Base-by-base conservation (phyloP, 129 eudicot species). In the Glebionis coronaria region DNA sequence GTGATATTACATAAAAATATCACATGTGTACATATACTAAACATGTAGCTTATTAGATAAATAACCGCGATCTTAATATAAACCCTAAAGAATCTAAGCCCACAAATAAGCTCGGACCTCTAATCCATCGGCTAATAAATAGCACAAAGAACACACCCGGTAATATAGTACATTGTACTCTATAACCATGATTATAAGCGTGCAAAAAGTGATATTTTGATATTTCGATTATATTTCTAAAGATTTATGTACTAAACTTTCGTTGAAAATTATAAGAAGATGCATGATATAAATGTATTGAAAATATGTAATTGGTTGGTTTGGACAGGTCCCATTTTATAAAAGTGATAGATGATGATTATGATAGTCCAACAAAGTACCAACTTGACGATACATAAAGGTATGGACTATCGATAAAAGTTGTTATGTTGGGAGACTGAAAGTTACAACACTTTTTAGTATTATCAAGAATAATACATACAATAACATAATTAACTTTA, bases 341-440 rank as follows among this genome's bases (percentile, higher is more conserved):
- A 38, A 50, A 75, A 59, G 69, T 49, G 69, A 67, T 60, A 68
- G 74, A 58, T 13, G 69, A 44, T 67, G 79, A 75, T 49, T 3
- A 49, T 13, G 79, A 75, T 75, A 51, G 63, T 75, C 63, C 74
- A 75, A 35, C 79, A 21, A 50, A 35, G 46, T 53, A 67, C 74
- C 73, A 75, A 75, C 74, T 68, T 58, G 74, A 67, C 55, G 42
- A 75, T 60, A 69, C 63, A 75, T 59, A 63, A 75, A 59, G 74
- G 73, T 67, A 62, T n/a, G n/a, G 74, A 75, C 63, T 75, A 67
- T 75, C 27, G 56, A 50, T 21, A 56, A 75, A 67, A 59, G 79
- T 50, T 67, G 74, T 62, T 42, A 29, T 20, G 12, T 65, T 21
- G 61, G 58, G 52, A 57, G 20, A 47, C 2, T 7, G 27, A 74